A percentile compares a stretch with the other conserved stretches of the same genome.
These are phyloP conservation scores for Lasiosphaeria miniovina DNA, from an alignment of 495 filamentous ascomycete genomes.

Conservation along the genomic window DNA sequence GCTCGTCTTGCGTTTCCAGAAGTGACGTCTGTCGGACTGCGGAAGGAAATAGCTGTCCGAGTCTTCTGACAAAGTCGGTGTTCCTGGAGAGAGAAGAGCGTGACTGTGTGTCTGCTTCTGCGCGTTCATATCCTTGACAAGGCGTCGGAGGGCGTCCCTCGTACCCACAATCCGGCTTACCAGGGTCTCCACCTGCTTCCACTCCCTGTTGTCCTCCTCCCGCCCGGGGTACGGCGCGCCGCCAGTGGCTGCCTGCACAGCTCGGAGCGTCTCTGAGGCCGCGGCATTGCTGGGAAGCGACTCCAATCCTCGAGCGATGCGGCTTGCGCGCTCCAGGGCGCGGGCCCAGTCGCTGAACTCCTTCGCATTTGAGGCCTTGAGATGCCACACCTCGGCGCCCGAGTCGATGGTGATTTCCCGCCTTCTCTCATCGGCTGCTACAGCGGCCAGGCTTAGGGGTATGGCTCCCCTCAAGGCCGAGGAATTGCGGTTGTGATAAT, in stretches of 20 bases:
- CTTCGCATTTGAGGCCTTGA: conserved; percentile 73
- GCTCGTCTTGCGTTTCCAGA: conserved; percentile 89
- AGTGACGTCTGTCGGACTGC: conserved; percentile 53
- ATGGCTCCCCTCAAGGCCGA: conserved; percentile 88
- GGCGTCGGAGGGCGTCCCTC: conserved; percentile 76
- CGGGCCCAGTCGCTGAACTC: conserved; percentile 86
- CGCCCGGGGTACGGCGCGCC: conserved; percentile 22
- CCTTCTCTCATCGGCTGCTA: conserved; percentile 79
- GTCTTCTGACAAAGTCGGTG: conserved; percentile 41
- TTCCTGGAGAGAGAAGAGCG: conserved; percentile 39
- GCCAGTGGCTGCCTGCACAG: conserved; percentile 18
- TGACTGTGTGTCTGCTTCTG: conserved; percentile 44
- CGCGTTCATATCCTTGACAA: conserved; percentile 78
- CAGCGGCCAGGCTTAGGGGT: conserved; percentile 83
- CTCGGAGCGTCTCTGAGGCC: conserved; percentile 16
- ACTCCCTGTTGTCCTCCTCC: conserved; percentile 71
- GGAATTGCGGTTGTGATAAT: conserved; percentile 91
- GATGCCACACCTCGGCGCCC: conserved; percentile 94
- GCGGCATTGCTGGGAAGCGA: conserved; percentile 27
- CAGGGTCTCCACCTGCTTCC: conserved; percentile 77
- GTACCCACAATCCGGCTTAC: conserved; percentile 82
- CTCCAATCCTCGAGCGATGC: conserved; percentile 49
- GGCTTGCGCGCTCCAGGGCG: conserved; percentile 77
- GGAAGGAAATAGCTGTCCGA: conserved; percentile 42
- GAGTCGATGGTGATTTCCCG: conserved; percentile 96